phyloP scores from a whole-genome alignment of 768 basidiomycete species.

The Hebeloma cylindrosporum region DNA sequence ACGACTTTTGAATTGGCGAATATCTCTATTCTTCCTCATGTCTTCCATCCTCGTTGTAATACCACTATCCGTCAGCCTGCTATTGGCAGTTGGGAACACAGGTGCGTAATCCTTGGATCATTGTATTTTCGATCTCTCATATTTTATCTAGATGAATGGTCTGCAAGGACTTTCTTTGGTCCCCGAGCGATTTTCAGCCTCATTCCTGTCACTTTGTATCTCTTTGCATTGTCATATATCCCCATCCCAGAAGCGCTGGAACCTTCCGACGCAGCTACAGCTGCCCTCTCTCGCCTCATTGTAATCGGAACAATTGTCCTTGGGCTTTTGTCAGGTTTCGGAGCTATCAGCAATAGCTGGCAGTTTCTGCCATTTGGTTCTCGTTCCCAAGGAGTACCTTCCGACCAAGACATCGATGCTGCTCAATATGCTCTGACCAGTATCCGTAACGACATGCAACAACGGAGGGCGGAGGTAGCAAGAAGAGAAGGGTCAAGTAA shows the following conservation, averaged over 20 bases:
- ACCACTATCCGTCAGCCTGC: conserved; percentile 61
- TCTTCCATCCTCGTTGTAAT: conserved; percentile 61
- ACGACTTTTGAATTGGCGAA: conserved; percentile 65
- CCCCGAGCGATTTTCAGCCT: conserved; percentile 43
- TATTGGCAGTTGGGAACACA: conserved; percentile 44
- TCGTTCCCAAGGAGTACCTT: conserved; percentile 37
- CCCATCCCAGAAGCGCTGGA: conserved; percentile 59
- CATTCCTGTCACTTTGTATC: conserved; percentile 52
- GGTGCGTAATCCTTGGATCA: conserved; percentile 17
- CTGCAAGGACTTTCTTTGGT: conserved; percentile 24
- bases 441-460: conserved; percentile 56
- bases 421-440: conserved; percentile 60
- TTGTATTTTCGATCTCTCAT: neutral
- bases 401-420: conserved; percentile 51
- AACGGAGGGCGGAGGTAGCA: conserved; percentile 35
- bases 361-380: conserved; percentile 48
- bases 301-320: conserved; percentile 78
- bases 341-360: conserved; percentile 71
- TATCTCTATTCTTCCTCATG: conserved; percentile 64
- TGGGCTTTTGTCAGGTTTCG: conserved; percentile 79
- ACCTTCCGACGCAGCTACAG: conserved; percentile 41
- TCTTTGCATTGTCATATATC: conserved; percentile 63
- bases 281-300: conserved; percentile 61
- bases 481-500: conserved; percentile 13
- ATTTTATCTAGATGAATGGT: conserved; percentile 6